A percentile compares a stretch with the other conserved stretches of the same genome.
These are phyloP conservation scores for Diplodia scrobiculata DNA, from an alignment of 2,329 filamentous ascomycete genomes.

Conservation along the genomic window DNA sequence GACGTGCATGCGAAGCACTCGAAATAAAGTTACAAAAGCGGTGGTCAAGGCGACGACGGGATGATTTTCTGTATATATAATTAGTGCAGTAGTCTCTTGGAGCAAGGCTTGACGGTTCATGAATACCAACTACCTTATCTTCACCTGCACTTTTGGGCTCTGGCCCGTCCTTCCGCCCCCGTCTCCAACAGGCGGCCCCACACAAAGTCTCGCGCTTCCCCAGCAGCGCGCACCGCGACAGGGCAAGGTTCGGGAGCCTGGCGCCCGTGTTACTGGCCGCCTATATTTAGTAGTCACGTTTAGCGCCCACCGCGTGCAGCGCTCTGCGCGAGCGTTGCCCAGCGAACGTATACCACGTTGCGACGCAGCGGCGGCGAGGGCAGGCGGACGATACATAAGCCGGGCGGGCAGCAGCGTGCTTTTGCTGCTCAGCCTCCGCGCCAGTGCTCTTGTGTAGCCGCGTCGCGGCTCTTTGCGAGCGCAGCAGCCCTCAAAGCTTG, in stretches of 20 bases:
- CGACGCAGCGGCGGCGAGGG: background rate
- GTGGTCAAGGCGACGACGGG: background rate
- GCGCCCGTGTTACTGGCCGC: conserved; percentile 2
- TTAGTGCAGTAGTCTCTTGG: conserved; percentile 7
- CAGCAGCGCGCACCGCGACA: conserved; percentile 1
- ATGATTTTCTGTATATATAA: conserved; percentile 11
- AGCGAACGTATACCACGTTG: conserved; percentile 9
- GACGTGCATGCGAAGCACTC: conserved; percentile 67
- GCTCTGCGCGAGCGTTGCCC: background rate
- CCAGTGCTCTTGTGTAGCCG: conserved; percentile 14
- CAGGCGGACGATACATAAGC: background rate
- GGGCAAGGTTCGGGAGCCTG: background rate
- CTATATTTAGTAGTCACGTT: conserved; percentile 23
- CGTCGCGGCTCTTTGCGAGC: conserved; percentile 17
- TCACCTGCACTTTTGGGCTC: conserved; percentile 20
- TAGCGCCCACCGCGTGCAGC: conserved; percentile 13
- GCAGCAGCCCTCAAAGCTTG: conserved; percentile 24
- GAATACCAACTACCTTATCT: background rate
- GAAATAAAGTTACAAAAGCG: conserved; percentile 5
- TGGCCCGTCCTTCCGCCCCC: background rate
- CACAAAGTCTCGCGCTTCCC: background rate
- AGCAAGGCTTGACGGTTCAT: conserved; percentile 14
- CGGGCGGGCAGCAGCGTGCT: conserved; percentile 1
- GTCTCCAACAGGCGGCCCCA: no score
- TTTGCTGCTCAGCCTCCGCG: conserved; percentile 8